Percentiles rank a stretch among this genome's conserved stretches.
Evolutionary conservation across 148 eudicot species (phyloP).

Genomic region (Tetragonia tetragonoides): DNA sequence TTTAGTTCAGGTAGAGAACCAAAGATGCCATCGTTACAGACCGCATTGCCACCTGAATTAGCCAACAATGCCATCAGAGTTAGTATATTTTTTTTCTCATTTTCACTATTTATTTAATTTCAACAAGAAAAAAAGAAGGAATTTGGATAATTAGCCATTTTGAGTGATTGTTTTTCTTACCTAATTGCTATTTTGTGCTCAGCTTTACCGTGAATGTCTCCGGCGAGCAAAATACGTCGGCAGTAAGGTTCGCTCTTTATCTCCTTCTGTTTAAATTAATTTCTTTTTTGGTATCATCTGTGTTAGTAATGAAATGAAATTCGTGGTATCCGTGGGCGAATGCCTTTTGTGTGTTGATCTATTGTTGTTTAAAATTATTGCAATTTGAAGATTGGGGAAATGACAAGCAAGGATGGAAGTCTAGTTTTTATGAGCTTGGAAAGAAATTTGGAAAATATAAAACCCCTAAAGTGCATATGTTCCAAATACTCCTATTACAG

Average conservation of each 20-base stretch:
- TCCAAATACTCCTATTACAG: too few species aligned
- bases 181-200: constrained; percentile 2
- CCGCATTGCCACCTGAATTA: constrained; percentile 78
- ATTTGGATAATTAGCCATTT: not conserved
- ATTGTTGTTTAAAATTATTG: too few species aligned
- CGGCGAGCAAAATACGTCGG: constrained; percentile 78
- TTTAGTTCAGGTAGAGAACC: not conserved
- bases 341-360: too few species aligned
- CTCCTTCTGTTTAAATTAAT: not conserved
- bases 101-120: not conserved
- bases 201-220: constrained; percentile 89
- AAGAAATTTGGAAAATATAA: too few species aligned
- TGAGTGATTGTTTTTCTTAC: not conserved
- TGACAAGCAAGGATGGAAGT: too few species aligned
- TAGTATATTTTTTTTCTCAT: constrained; percentile 13
- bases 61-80: constrained; percentile 80
- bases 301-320: not conserved
- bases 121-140: not conserved
- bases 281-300: not conserved
- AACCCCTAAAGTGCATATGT: too few species aligned
- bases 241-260: constrained; percentile 38
- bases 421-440: too few species aligned
- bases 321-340: not conserved
- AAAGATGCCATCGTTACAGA: constrained; percentile 33
- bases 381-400: too few species aligned